Base-by-base conservation (phyloP, 768 basidiomycete species). In the Punctularia strigosozonata region DNA sequence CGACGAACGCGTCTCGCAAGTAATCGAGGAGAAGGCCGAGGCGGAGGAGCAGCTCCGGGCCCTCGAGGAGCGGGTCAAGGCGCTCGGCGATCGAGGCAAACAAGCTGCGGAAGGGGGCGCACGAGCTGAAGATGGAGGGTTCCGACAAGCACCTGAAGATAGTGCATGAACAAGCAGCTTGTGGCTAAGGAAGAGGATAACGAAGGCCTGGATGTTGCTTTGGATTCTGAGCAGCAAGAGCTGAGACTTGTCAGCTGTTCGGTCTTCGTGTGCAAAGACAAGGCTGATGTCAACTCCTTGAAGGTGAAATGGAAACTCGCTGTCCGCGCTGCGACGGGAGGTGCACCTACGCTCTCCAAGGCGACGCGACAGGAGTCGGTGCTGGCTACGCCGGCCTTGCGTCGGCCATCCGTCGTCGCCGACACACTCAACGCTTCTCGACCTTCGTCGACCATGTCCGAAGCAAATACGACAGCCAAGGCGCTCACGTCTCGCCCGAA, bases 221-320 rank as follows among this genome's bases (percentile, higher is more conserved):
- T 95, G 39, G 88, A 92, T 57, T 80, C 88, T 19, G 94, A 95
- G 60, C 91, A 95, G 51, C 89, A 92, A 56, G 91, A 94, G 56
- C 63, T 95, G 26, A 88, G 94, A 54, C 53, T 92, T 57, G 91
- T 95, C 43, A 38, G 75, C 67, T 15, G 31, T 21, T n/a, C 40
- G 49, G 28, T 13, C 26, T 22, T 37, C 46, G 23, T 31, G 39
- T 18, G 25, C 5, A 20, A 39, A 4, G 22, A 14, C 6, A 3
- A 19, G 13, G 8, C 2, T 31, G 17, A 10, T 32, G 8, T 24
- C 28, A 30, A 6, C 20, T 17, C 19, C 3, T 31, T 40, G n/a
- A 22, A 58, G 57, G 44, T 50, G 30, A 87, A 87, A 55, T 68
- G 83, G 32, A 71, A 69, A 34, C 54, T 72, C 15, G 72, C 71